These are phyloP conservation scores for Chaetomiaceae sp. DNA, from an alignment of 2,329 filamentous ascomycete species.

Conservation along the genomic window DNA sequence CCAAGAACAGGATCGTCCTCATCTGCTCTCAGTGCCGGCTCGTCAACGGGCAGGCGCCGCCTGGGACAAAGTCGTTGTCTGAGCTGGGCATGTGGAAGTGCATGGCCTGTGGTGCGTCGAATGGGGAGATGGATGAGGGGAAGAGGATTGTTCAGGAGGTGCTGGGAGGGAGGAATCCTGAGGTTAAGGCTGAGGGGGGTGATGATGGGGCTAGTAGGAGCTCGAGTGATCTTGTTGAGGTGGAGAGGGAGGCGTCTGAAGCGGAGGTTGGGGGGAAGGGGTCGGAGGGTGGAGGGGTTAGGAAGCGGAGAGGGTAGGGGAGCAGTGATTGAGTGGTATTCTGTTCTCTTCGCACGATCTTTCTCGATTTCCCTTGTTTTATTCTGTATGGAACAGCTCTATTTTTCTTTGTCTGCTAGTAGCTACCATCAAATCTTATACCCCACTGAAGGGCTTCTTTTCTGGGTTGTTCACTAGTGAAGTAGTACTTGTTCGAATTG, in stretches of 20 bases:
- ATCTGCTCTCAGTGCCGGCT: slow-evolving; percentile 79
- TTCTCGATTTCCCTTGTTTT: not conserved
- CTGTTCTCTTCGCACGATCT: not conserved
- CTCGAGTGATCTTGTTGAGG: slow-evolving; percentile 24
- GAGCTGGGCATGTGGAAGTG: slow-evolving; percentile 88
- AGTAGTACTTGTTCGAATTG: slow-evolving; percentile 2
- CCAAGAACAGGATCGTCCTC: slow-evolving; percentile 84
- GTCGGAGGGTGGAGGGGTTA: not conserved
- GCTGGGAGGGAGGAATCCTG: slow-evolving; percentile 29
- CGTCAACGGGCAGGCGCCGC: slow-evolving; percentile 93
- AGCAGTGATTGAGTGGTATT: not conserved
- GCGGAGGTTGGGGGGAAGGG: slow-evolving; percentile 2
- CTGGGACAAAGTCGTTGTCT: slow-evolving; percentile 69
- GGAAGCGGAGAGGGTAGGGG: slow-evolving; percentile 15
- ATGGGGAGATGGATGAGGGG: slow-evolving; percentile 76
- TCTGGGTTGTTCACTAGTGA: no score
- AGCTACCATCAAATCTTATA: slow-evolving; percentile 1
- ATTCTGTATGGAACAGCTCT: not conserved
- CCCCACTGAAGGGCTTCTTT: not conserved
- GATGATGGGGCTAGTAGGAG: slow-evolving; percentile 20
- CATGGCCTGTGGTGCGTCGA: slow-evolving; percentile 74
- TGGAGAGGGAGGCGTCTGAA: slow-evolving; percentile 16
- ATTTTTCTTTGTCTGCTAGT: not conserved
- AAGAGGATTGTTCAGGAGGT: slow-evolving; percentile 68
- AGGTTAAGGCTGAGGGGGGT: slow-evolving; percentile 23